Conservation (phyloP, 345 rosid genomes). For the Durio zibethinus region DNA sequence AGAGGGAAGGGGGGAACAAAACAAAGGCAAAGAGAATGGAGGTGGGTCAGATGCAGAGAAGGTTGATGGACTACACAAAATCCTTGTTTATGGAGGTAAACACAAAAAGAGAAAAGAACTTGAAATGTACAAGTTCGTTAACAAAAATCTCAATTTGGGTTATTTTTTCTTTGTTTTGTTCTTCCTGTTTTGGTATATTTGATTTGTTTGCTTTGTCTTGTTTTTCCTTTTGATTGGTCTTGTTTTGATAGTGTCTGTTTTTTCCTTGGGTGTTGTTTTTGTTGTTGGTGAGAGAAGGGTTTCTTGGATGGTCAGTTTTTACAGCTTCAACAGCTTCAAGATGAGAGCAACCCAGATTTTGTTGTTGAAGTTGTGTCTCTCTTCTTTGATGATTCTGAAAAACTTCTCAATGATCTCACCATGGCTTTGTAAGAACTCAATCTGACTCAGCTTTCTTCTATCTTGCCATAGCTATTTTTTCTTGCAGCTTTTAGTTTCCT, state of each 20-base stretch:
- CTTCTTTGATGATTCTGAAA: slow-evolving; percentile 90
- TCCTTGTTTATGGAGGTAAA: slow-evolving; percentile 77
- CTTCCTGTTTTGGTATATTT: slow-evolving; percentile 1
- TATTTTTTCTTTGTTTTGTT: not conserved
- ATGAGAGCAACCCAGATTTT: slow-evolving; percentile 96
- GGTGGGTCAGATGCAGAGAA: slow-evolving; percentile 78
- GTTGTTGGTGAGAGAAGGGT: slow-evolving; percentile 47
- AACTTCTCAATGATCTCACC: slow-evolving; percentile 81
- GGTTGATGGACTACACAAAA: slow-evolving; percentile 62
- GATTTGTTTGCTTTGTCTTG: slow-evolving; percentile 11
- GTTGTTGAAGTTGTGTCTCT: slow-evolving; percentile 89
- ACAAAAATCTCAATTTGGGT: not conserved
- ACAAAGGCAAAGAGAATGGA: slow-evolving; percentile 46
- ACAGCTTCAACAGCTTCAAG: slow-evolving; percentile 90
- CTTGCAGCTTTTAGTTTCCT: not conserved
- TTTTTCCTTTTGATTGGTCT: too few species aligned
- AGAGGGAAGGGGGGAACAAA: slow-evolving; percentile 19
- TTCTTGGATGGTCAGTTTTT: slow-evolving; percentile 77
- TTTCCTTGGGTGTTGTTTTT: not conserved
- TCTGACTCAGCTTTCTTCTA: not conserved
- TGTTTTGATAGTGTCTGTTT: not conserved
- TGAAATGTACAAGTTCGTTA: not conserved
- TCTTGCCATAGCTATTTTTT: not conserved
- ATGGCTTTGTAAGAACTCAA: slow-evolving; percentile 50
- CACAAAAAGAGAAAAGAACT: not conserved